Conservation (phyloP, 495 filamentous ascomycete genomes). For the Trichoderma orchidacearum region DNA sequence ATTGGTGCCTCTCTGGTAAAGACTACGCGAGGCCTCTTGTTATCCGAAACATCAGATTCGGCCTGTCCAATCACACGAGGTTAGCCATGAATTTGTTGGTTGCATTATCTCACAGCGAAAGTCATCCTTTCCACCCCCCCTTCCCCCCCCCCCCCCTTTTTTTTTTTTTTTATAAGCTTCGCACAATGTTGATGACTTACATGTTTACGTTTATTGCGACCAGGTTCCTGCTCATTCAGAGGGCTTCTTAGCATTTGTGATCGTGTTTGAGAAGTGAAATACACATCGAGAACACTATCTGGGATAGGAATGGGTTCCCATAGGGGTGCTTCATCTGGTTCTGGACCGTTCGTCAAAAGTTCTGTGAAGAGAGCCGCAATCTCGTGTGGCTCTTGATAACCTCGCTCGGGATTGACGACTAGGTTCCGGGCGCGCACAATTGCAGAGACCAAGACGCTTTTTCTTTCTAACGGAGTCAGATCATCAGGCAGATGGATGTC, state of each 20-base stretch:
- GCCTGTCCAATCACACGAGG: not conserved
- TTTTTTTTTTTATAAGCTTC: no score
- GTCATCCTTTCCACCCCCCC: no score
- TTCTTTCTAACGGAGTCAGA: constrained; percentile 17
- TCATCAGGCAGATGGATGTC: constrained; percentile 19
- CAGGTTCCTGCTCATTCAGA: not conserved
- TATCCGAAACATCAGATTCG: not conserved
- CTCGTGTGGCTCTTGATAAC: constrained; percentile 13
- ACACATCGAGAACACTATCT: constrained; percentile 20
- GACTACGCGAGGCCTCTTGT: not conserved
- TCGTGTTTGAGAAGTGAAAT: constrained; percentile 8
- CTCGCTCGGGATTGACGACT: constrained; percentile 15
- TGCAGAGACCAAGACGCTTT: constrained; percentile 14
- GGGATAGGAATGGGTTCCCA: constrained; percentile 22
- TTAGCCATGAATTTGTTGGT: no score
- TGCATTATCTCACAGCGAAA: no score
- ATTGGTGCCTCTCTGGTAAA: not conserved
- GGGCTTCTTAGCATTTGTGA: not conserved
- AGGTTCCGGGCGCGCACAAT: constrained; percentile 14
- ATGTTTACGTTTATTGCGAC: constrained; percentile 2
- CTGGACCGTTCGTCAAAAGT: constrained; percentile 15
- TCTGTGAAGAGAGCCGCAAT: constrained; percentile 22
- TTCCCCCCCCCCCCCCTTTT: no score
- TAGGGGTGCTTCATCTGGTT: constrained; percentile 14
- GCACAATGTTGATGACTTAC: constrained; percentile 2